phyloP scores from a whole-genome alignment of 768 basidiomycete species.

The Cyclocybe cylindracea region DNA sequence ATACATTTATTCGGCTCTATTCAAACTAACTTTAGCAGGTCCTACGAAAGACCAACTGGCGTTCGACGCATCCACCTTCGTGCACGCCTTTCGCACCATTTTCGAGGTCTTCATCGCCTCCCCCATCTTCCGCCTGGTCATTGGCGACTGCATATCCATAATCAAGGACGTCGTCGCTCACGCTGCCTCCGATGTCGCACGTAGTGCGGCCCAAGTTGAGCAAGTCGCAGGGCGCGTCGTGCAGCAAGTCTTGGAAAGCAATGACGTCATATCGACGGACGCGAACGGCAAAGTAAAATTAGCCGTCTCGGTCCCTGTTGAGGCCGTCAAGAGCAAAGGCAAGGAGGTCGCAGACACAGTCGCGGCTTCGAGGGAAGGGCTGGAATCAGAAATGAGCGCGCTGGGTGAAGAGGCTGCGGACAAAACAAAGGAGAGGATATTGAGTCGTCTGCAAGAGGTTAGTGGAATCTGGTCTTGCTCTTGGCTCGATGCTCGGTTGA shows the following conservation, averaged over 20 bases:
- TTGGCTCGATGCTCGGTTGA: not conserved
- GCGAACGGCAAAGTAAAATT: conserved; percentile 5
- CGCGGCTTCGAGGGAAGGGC: conserved; percentile 1
- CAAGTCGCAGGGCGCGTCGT: conserved; percentile 33
- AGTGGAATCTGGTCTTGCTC: not conserved
- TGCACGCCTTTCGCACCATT: conserved; percentile 29
- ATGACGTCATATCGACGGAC: conserved; percentile 18
- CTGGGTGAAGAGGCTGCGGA: conserved; percentile 19
- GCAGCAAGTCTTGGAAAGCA: conserved; percentile 13
- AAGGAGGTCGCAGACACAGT: conserved; percentile 15
- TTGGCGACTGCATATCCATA: conserved; percentile 32
- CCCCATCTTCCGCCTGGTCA: conserved; percentile 33
- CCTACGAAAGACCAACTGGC: conserved; percentile 24
- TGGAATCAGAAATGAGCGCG: conserved; percentile 19
- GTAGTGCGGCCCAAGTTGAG: conserved; percentile 30
- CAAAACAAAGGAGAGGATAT: conserved; percentile 23
- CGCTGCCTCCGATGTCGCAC: conserved; percentile 30
- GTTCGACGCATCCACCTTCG: conserved; percentile 27
- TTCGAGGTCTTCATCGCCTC: conserved; percentile 31
- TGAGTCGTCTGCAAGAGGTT: conserved; percentile 32
- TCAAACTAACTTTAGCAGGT: conserved; percentile 10
- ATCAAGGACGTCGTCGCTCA: conserved; percentile 31
- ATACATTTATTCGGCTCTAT: not conserved
- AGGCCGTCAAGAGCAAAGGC: conserved; percentile 22
- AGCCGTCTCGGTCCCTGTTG: conserved; percentile 16